Base-by-base conservation (phyloP, 2,329 filamentous ascomycete genomes). In the Verticillium nonalfalfae region DNA sequence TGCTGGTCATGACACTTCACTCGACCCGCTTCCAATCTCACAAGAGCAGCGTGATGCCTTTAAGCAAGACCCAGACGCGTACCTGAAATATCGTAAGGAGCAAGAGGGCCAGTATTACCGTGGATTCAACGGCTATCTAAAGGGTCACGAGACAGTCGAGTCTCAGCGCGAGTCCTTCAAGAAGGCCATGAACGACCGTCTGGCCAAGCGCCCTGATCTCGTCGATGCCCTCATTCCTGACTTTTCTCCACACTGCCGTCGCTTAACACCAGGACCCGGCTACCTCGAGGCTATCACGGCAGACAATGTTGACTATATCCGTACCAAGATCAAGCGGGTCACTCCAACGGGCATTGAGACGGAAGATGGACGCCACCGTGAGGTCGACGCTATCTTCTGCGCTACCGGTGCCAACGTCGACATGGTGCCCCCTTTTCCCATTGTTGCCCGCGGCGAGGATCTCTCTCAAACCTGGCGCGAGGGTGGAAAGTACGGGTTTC, bases 311-410 rank as follows among this genome's bases (percentile, higher is more conserved):
- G 78, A 79, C 14, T 86, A 85, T 65, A 84, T 89, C 66, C 78
- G 78, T 38, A 80, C 79, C 0, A 79, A 72, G 0, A 90, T 90
- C 68, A 75, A 77, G 18, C 76, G 79, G 0, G 85, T 91, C 64
- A 88, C 84, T 0, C 74, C 76, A 40, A 84, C 77, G 0, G 85
- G 85, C 0, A 87, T 90, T 56, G 79, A 85, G 66, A 88, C 85
- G 0, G 73, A 71, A 0, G 86, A 90, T 65, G 86, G 86, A 1
- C 69, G 69, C 0, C 76, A 82, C 35, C 75, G 85, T 3, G 78
- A 84, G 15, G 85, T 88, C 0, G 87, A 90, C 63, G 84, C 85
- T 14, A 76, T 90, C 5, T 85, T 91, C 66, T 90, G 87, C 67
- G 85, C 87, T 1, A 91, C 89, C 0, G 89, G 89, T 1, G 85